Evolutionary conservation across 352 stramenopile species (phyloP), one percentile per base, ranked within the genome.

Genomic region (Phytophthora sp.): DNA sequence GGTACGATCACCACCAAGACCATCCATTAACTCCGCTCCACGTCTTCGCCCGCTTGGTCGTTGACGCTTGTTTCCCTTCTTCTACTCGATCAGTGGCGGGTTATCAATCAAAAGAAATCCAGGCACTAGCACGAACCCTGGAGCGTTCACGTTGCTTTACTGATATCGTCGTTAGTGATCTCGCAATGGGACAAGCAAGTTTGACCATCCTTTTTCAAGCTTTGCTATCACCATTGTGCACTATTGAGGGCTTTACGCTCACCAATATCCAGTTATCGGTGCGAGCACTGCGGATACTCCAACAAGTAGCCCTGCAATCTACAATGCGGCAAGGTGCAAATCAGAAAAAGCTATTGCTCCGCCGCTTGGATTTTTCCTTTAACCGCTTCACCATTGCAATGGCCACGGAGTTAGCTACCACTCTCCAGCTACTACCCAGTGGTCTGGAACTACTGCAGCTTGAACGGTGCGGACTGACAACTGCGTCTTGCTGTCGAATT

Each of bases 321-420:
- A 80, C 71, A 12, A 84, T 90, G 43, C 76, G 82, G 18, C 57
- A 56, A 17, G 45, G 41, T 11, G 12, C 26, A 7, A 24, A 62
- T 1, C 20, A 60, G 32, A 50, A 54, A n/a, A 58, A 52, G 5
- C n/a, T 77, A 7, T 60, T 60, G 12, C 65, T 94, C 11, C 65
- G 72, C 3, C 67, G 66, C 1, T 46, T 91, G 5, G 76, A 94
- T 26, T 59, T 92, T 15, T 94, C 85, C 27, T 88, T 88, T 58
- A 92, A 94, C 37, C 23, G 44, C 4, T 85, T 92, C 52, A 83
- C 80, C 7, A 42, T 63, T 13, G 34, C 62, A 6, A 90, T 88
- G 83, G 69, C 75, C 0, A 62, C 63, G 5, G 69, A 76, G 11
- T 51, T 92, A 17, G 72, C 79, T 13, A 86, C 65, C 0, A 84